Base-by-base conservation (phyloP, 208 protist genomes). In the Crithidia sp. region DNA sequence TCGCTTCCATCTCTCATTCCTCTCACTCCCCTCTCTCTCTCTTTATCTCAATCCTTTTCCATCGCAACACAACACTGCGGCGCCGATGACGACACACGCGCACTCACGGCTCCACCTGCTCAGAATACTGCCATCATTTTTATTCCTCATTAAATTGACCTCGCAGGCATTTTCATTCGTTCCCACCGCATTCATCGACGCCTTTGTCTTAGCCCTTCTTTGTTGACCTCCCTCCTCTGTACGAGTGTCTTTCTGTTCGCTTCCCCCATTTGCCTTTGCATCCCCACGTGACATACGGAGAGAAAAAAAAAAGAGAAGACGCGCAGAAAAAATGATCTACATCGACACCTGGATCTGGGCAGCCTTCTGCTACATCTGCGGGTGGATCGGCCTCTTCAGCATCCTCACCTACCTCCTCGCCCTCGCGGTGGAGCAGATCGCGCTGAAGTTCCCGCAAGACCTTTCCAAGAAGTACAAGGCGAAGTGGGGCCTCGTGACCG, bases 401-500 rank as follows among this genome's bases (percentile, higher is more conserved):
- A 73, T 96, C 43, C 69, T 86, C 12, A 92, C 89, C 19, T 96
- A 93, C 64, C 67, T 94, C 19, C 2, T 89, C 44, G 68, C 62
- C 13, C 43, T 89, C 49, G 52, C 54, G 40, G 49, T 88, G 5
- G 88, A 96, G 79, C 76, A 89, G 63, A 65, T 91, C 54, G 74
- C 86, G 16, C 43, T 94, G 53, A 76, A 83, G 39, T 69, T 91
- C 57, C 92, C 92, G 43, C 89, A 90, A 52, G 81, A 95, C 72
- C 82, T 95, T 37, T 86, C 90, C 65, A 85, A 88, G 50, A 90
- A 87, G 72, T 95, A 96, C 79, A 71, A 81, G 62, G 86, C 89
- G 5, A 76, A 93, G 71, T 98, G 92, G 91, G 92, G 72, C 8
- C 82, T 98, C 43, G 95, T 99, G 16, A 99, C 97, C 17, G 97